Evolutionary conservation across 352 stramenopile species (phyloP).

Genomic region (Globisporangium splendens): DNA sequence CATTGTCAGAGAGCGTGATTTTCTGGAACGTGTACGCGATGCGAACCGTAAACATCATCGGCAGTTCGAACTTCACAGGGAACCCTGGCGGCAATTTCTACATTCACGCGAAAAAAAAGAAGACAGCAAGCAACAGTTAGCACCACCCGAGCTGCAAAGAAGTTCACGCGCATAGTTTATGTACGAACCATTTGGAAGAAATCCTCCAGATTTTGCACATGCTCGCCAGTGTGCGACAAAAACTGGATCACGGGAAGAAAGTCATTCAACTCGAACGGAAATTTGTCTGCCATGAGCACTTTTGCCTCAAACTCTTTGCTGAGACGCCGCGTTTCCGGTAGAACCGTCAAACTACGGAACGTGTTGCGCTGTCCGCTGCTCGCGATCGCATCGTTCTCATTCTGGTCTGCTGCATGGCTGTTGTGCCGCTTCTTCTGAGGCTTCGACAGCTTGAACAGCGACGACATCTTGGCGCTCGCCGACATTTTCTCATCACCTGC

Average conservation of each 20-base stretch:
- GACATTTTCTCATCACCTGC: slow-evolving; percentile 14
- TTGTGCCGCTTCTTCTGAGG: slow-evolving; percentile 23
- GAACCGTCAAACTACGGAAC: slow-evolving; percentile 58
- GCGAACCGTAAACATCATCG: slow-evolving; percentile 79
- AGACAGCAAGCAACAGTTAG: neutral
- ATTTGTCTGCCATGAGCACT: slow-evolving; percentile 71
- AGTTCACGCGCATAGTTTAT: neutral
- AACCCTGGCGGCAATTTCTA: slow-evolving; percentile 81
- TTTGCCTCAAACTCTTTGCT: slow-evolving; percentile 77
- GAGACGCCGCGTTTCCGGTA: slow-evolving; percentile 36
- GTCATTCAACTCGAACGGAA: slow-evolving; percentile 66
- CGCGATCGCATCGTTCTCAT: slow-evolving; percentile 9
- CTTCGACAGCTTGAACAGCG: slow-evolving; percentile 48
- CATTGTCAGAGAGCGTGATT: slow-evolving; percentile 42
- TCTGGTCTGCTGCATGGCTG: neutral
- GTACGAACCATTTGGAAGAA: slow-evolving; percentile 78
- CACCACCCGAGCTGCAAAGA: neutral
- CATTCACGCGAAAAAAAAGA: neutral
- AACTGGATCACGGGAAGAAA: slow-evolving; percentile 80
- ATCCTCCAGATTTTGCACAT: slow-evolving; percentile 76
- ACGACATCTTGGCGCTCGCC: slow-evolving; percentile 27
- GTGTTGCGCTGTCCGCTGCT: slow-evolving; percentile 35
- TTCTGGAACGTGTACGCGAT: slow-evolving; percentile 83
- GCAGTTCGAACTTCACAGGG: slow-evolving; percentile 77
- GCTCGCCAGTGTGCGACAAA: slow-evolving; percentile 66